Base-by-base conservation (phyloP, 352 stramenopile genomes). In the Phytophthora capsici region DNA sequence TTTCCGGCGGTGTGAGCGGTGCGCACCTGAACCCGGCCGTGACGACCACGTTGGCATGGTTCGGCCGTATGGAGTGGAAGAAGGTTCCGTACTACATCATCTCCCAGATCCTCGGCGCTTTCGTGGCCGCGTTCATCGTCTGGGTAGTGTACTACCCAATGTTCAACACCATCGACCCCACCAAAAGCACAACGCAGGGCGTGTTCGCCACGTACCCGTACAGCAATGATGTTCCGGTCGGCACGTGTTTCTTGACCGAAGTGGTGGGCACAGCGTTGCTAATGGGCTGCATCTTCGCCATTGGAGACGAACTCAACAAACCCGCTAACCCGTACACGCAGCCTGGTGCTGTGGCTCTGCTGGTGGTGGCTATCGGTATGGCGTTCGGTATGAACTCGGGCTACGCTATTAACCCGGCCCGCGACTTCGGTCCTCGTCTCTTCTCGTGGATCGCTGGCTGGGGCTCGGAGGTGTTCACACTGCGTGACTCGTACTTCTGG, bases 1-100 rank as follows among this genome's bases (percentile, higher is more conserved):
- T 68, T 1, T 78, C 75, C 5, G 80, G 75, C 17, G 79, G 82
- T 7, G 66, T 89, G 37, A 87, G 73, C 19, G 80, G 82, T 34
- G 80, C 74, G 0, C 84, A 93, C 69, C 47, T 93, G 40, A 93
- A 93, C 66, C 82, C 82, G 4, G 72, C 84, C 6, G 75, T 93
- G 25, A 88, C 82, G 14, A 73, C 81, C 3, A 79, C 82, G 4
- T 61, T 86, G 17, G 80, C 78, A 4, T 66, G 75, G 25, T 90
- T 78, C 61, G 61, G 71, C 23, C 69, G 71, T 14, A 57, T 91
- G 36, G 64, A 82, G 61, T 86, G 79, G 84, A 62, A 64, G 49
- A 87, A 88, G 59, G 75, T 89, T 6, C 73, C 72, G 13, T 76
- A 73, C 26, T 91, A 88, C 62, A 54, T 84, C 17, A 25, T 86